Evolutionary conservation across 2,329 filamentous ascomycete species (phyloP), one percentile per base, ranked within the genome.

Genomic region (Colletotrichum sp.): DNA sequence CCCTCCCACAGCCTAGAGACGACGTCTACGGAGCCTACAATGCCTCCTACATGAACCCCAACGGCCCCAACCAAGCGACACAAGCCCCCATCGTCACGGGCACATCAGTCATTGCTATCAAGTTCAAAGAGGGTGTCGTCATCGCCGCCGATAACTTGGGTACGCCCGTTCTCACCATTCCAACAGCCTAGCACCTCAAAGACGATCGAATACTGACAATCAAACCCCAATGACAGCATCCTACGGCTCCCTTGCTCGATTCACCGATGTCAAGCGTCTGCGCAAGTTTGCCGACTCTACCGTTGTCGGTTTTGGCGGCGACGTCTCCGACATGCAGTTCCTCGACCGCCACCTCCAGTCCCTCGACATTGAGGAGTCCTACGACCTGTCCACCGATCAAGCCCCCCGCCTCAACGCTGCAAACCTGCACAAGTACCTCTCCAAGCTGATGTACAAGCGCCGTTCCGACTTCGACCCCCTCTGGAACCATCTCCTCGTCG

Each of bases 311-410:
- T 98, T 99, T 88, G 95, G 96, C 85, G 97, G 97, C 85, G 97
- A 99, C 88, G 94, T 99, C 81, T 98, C 95, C 79, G 97, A 99
- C 89, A 99, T 99, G 97, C 97, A 99, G 89, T 98, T 98, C 89
- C 93, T 99, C 80, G 95, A 98, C 91, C 93, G 97, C 81, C 92
- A 98, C 82, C 93, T 99, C 80, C 93, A 91, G 83, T 94, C 95
- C 78, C 94, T 99, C 81, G 93, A 95, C 84, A 95, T 98, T 85
- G 91, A 94, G 84, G 96, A 99, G 89, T 94, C 95, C 84, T 99
- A 99, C 89, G 90, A 85, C 79, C 83, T 81, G 79, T 85, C 83
- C 76, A 84, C 83, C 63, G 86, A 82, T 77, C 87, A 89, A 81
- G 84, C 84, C 57, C 75, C 78, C 57, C 86, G 88, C 80, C 93